Percentiles rank a stretch among this genome's conserved stretches.
Evolutionary conservation across 345 rosid species (phyloP).

Genomic region (Eutrema heterophyllum): DNA sequence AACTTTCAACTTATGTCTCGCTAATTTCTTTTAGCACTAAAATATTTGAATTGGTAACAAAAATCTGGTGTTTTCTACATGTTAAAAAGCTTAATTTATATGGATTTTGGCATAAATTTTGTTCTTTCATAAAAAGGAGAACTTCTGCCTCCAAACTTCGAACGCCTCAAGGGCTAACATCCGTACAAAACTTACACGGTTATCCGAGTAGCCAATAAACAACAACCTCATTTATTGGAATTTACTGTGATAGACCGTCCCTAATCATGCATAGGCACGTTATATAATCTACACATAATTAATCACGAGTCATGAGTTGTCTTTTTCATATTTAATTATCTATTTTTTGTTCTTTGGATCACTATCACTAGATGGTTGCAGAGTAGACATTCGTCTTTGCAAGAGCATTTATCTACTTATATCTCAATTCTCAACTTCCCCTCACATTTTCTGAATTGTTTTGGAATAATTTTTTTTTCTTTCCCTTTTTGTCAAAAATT

Average conservation of each 20-base stretch:
- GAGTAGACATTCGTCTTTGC: slow-evolving; percentile 9
- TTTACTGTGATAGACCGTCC: slow-evolving; percentile 6
- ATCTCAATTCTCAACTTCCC: background rate
- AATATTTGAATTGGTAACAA: background rate
- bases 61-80: background rate
- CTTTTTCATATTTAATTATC: slow-evolving; percentile 1
- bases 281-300: background rate
- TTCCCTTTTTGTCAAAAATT: background rate
- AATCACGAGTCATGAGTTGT: background rate
- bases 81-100: background rate
- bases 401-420: background rate
- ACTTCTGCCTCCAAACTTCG: background rate
- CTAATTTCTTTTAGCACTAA: no score
- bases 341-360: background rate
- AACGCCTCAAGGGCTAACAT: background rate
- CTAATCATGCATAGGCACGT: slow-evolving; percentile 22
- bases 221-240: slow-evolving; percentile 14
- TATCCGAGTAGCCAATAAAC: background rate
- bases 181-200: background rate
- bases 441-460: background rate
- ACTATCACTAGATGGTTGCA: background rate
- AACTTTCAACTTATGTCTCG: no score
- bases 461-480: background rate
- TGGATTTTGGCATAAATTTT: background rate
- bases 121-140: background rate